Evolutionary conservation across 179 eudicot genomes (phyloP), one percentile per base, ranked within the genome.

Genomic region (Spergularia azorica): DNA sequence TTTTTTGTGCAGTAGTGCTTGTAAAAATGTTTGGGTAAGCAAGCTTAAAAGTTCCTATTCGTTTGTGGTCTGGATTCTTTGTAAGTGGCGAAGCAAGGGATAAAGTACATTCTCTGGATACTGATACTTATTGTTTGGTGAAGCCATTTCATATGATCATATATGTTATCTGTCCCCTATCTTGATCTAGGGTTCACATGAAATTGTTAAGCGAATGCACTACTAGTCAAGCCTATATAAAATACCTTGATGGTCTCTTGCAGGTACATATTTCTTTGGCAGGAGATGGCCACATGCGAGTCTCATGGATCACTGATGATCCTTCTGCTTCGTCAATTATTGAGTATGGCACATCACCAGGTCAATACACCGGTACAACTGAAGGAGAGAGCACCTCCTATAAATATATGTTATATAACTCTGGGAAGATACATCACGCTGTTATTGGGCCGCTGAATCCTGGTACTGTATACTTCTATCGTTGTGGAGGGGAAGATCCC

Each of bases 251-350:
- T 63, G 67, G 71, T 76, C 55, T 58, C 64, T 71, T 89, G 81
- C 87, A 93, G 98, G 98, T 93, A 72, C 97, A 93, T 82, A 83
- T 93, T 68, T 91, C 98, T 56, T 86, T 93, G 79, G 97, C 95
- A 26, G 93, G 97, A 68, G 88, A 84, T 16, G 86, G 80, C 63
- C 92, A 91, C 79, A 88, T 91, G 89, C 87, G 99, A 41, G 87
- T 95, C 81, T 78, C 99, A 62, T 95, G 97, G 97, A 76, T 93
- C 36, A 91, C 99, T 13, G 79, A 79, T 74, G 91, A 84, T 87
- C 77, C 87, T 77, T 89, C 87, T 65, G 82, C 91, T 80, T 95
- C 94, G 75, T 89, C 99, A 14, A 62, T 80, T 17, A 95, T 95
- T 58, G 92, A 95, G 75, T 95, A 95, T 75, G 99, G 99, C 81